Conservation (phyloP, 2,329 filamentous ascomycete genomes). For the Trichoderma sp. region DNA sequence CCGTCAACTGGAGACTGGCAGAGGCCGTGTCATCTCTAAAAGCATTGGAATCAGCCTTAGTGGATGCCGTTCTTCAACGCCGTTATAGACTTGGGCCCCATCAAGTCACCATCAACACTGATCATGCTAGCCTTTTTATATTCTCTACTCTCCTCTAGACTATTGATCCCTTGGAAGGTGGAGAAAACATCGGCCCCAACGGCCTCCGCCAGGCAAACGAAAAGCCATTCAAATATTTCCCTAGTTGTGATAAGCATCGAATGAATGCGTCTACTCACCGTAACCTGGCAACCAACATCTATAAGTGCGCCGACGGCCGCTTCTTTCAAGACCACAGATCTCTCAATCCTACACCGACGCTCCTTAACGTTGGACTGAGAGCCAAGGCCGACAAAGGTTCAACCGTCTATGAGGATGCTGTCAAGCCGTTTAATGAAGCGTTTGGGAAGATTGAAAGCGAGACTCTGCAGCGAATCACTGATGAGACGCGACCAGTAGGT, state of each 20-base stretch:
- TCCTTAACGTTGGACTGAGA: constrained; percentile 22
- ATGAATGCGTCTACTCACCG: constrained; percentile 20
- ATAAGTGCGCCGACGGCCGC: constrained; percentile 23
- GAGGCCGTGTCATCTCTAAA: constrained; percentile 51
- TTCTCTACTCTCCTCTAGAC: constrained; percentile 15
- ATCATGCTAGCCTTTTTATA: constrained; percentile 18
- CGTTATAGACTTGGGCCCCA: constrained; percentile 43
- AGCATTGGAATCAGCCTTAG: constrained; percentile 45
- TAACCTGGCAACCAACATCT: constrained; percentile 26
- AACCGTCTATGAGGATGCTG: constrained; percentile 17
- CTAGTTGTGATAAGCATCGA: constrained; percentile 4
- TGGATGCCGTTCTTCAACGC: constrained; percentile 42
- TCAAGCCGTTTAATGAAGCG: constrained; percentile 19
- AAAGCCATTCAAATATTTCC: not conserved
- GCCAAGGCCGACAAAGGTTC: constrained; percentile 19
- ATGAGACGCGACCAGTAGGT: constrained; percentile 26
- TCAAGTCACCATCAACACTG: constrained; percentile 45
- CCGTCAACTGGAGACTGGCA: constrained; percentile 55
- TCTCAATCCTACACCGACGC: constrained; percentile 23
- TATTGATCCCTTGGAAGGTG: constrained; percentile 7
- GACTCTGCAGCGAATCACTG: constrained; percentile 22
- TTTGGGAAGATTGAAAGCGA: constrained; percentile 19
- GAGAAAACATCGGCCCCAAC: not conserved
- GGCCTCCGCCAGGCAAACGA: not conserved
- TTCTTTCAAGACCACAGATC: constrained; percentile 27